Evolutionary conservation across 2,329 filamentous ascomycete genomes (phyloP).

Genomic region (Calonectria leucothoes): DNA sequence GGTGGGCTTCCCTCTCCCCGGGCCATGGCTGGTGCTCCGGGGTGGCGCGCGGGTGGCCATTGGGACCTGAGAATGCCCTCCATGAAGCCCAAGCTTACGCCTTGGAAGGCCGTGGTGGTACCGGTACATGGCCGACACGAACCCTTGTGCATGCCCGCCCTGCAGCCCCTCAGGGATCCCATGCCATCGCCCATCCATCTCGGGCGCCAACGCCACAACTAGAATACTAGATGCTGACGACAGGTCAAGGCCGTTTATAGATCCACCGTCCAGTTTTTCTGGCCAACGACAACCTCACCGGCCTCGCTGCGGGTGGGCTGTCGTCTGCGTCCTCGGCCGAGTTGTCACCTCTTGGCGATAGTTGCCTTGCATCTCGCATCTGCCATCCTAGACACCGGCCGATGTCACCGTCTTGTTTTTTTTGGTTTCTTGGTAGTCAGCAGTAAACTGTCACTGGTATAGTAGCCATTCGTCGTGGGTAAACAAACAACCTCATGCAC

Average conservation of each 20-base stretch:
- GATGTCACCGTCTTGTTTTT: constrained; percentile 4
- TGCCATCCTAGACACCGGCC: neutral
- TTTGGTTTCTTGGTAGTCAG: neutral
- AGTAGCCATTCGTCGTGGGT: neutral
- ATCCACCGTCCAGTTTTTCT: constrained; percentile 2
- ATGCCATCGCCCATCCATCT: neutral
- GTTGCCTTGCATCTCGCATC: constrained; percentile 17
- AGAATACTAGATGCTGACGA: constrained; percentile 18
- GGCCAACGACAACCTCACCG: neutral
- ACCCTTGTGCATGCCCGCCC: constrained; percentile 17
- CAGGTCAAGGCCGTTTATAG: neutral
- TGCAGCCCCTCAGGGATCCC: constrained; percentile 18
- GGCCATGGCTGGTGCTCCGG: neutral
- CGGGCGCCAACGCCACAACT: constrained; percentile 10
- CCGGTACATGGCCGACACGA: constrained; percentile 21
- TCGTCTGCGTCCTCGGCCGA: constrained; percentile 5
- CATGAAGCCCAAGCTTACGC: neutral
- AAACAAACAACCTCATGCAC: neutral
- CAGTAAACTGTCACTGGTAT: neutral
- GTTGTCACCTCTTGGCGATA: constrained; percentile 1
- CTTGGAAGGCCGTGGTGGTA: constrained; percentile 4
- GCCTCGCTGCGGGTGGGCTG: neutral
- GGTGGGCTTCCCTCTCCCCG: neutral
- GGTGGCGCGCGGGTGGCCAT: constrained; percentile 18
- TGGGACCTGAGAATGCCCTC: neutral